phyloP scores from a whole-genome alignment of 2,329 filamentous ascomycete species.

The Zasmidium cellare region DNA sequence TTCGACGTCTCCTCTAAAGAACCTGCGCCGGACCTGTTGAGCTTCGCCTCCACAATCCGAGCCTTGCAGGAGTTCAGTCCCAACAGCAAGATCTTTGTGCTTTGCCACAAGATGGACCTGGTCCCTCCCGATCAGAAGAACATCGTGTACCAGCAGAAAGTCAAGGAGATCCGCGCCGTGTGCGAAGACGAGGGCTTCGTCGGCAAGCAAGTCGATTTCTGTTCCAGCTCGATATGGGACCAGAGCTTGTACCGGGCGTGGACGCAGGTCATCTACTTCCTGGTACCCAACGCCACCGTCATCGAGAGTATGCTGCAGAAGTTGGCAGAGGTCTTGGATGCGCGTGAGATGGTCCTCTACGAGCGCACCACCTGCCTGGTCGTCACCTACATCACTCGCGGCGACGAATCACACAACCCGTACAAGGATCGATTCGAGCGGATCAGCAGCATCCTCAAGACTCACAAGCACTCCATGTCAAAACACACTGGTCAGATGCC shows the following conservation, averaged over 20 bases:
- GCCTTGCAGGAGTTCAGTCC: conserved; percentile 85
- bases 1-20: conserved; percentile 98
- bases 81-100: conserved; percentile 81
- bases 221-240: conserved; percentile 97
- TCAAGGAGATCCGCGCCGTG: conserved; percentile 72
- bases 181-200: conserved; percentile 64
- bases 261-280: conserved; percentile 95
- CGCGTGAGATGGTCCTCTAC: conserved; percentile 90
- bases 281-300: conserved; percentile 87
- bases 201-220: conserved; percentile 66
- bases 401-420: conserved; percentile 72
- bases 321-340: conserved; percentile 82
- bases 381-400: conserved; percentile 85
- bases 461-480: conserved; percentile 81
- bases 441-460: conserved; percentile 96
- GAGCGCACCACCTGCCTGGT: conserved; percentile 95
- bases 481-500: conserved; percentile 79
- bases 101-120: conserved; percentile 99
- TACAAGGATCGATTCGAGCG: conserved; percentile 91
- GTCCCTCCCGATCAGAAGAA: conserved; percentile 78
- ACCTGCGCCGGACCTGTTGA: conserved; percentile 87
- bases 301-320: conserved; percentile 85
- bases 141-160: conserved; percentile 80
- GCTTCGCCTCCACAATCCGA: conserved; percentile 85
- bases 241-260: conserved; percentile 97